A percentile compares a stretch with the other conserved stretches of the same genome.
Conservation (phyloP, 148 eudicot genomes). For the Diospyros kaki region DNA sequence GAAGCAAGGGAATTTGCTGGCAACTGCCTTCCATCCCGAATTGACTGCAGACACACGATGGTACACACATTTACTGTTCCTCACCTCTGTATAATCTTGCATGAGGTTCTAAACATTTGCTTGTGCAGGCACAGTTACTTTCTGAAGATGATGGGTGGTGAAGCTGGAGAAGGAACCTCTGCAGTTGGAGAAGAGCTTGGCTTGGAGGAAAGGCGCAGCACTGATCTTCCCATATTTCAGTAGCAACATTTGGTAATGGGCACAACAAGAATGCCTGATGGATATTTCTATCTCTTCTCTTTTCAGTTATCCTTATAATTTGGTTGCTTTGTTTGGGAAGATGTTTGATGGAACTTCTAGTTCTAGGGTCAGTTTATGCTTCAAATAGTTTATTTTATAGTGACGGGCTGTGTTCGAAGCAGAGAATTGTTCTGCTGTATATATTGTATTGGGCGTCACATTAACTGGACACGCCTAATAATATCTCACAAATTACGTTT, state of each 20-base stretch:
- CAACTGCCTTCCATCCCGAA: conserved; percentile 96
- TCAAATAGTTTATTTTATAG: no score
- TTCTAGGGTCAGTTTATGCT: no score
- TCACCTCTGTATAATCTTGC: neutral
- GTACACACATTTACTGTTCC: conserved; percentile 19
- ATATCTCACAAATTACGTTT: no score
- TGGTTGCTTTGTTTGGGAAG: no score
- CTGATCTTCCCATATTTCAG: conserved; percentile 65
- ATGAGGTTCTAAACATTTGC: neutral
- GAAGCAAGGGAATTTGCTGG: conserved; percentile 80
- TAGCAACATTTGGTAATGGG: conserved; percentile 12
- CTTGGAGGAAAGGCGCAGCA: conserved; percentile 26
- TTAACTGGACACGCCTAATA: no score
- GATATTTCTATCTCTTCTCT: no score
- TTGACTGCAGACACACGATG: conserved; percentile 87
- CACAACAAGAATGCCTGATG: no score
- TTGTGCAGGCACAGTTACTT: conserved; percentile 82
- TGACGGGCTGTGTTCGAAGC: no score
- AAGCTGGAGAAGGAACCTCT: conserved; percentile 40
- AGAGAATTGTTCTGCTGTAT: no score
- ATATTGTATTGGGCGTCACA: no score
- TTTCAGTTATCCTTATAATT: no score
- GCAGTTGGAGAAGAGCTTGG: conserved; percentile 27
- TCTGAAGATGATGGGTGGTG: conserved; percentile 59
- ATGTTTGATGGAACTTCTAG: no score